These are phyloP conservation scores for Thyridium curvatum DNA, from an alignment of 2,329 filamentous ascomycete genomes.

Conservation along the genomic window DNA sequence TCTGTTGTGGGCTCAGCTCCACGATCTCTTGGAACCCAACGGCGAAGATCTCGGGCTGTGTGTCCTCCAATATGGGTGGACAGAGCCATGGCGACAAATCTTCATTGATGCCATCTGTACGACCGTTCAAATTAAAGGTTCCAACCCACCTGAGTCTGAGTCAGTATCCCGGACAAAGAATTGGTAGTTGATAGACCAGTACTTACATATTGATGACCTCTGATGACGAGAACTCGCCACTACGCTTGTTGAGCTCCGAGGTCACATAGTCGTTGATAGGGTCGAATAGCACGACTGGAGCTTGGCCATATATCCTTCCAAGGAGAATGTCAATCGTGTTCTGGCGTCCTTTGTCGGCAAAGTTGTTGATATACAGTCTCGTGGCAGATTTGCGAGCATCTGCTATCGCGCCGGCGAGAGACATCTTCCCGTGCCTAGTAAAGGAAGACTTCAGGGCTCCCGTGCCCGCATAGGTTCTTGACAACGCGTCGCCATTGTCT, in stretches of 20 bases:
- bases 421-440: conserved; percentile 93
- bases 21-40: conserved; percentile 98
- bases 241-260: conserved; percentile 62
- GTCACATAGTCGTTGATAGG: conserved; percentile 90
- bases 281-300: conserved; percentile 80
- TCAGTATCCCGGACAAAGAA: conserved; percentile 15
- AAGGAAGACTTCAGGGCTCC: conserved; percentile 94
- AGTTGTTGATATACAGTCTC: conserved; percentile 94
- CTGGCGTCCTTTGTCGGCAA: conserved; percentile 86
- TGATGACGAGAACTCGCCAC: conserved; percentile 67
- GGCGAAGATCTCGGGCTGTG: conserved; percentile 77
- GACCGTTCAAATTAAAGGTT: conserved; percentile 93
- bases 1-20: conserved; percentile 94
- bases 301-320: conserved; percentile 76
- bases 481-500: conserved; percentile 91
- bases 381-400: conserved; percentile 93
- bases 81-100: conserved; percentile 86
- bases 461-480: conserved; percentile 93
- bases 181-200: neutral
- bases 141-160: conserved; percentile 51
- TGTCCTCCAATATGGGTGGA: conserved; percentile 49
- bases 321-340: conserved; percentile 92
- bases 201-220: conserved; percentile 69
- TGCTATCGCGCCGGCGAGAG: conserved; percentile 84
- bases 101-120: conserved; percentile 67